Evolutionary conservation across 306 rosid species (phyloP).

Genomic region (Mimosa pudica): DNA sequence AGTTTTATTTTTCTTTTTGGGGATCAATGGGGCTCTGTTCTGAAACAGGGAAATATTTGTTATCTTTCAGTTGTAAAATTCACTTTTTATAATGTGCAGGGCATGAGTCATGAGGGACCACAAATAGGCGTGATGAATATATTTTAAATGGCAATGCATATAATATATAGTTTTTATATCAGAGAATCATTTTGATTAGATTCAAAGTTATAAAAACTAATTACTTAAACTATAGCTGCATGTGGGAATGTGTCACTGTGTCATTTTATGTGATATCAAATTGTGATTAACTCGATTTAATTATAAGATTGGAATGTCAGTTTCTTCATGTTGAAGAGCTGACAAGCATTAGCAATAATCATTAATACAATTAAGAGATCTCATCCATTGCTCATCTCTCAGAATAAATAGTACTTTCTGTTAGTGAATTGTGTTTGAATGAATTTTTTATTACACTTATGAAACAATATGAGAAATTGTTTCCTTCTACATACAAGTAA

Average conservation of each 20-base stretch:
- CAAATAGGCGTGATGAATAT: constrained; percentile 3
- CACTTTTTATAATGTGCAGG: not conserved
- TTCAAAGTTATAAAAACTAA: constrained; percentile 9
- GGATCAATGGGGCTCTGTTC: constrained; percentile 8
- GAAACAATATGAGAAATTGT: not conserved
- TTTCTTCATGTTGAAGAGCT: not conserved
- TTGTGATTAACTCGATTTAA: not conserved
- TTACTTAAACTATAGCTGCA: not conserved
- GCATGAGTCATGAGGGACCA: constrained; percentile 14
- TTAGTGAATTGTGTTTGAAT: not conserved
- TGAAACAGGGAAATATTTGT: not conserved
- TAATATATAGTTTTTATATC: not conserved
- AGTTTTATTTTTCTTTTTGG: not conserved
- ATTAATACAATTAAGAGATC: not conserved
- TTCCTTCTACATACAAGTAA: not conserved
- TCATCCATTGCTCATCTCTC: not conserved
- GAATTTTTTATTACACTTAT: not conserved
- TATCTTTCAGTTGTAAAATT: not conserved
- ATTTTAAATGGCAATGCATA: not conserved
- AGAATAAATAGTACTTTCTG: not conserved
- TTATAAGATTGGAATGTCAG: not conserved
- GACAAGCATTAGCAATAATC: not conserved
- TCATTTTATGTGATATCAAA: constrained; percentile 4
- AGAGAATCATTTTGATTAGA: constrained; percentile 7
- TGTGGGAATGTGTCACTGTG: constrained; percentile 16